These are phyloP conservation scores for Pseudozyma flocculosa DNA, from an alignment of 1,284 basidiomycete genomes.

Conservation along the genomic window DNA sequence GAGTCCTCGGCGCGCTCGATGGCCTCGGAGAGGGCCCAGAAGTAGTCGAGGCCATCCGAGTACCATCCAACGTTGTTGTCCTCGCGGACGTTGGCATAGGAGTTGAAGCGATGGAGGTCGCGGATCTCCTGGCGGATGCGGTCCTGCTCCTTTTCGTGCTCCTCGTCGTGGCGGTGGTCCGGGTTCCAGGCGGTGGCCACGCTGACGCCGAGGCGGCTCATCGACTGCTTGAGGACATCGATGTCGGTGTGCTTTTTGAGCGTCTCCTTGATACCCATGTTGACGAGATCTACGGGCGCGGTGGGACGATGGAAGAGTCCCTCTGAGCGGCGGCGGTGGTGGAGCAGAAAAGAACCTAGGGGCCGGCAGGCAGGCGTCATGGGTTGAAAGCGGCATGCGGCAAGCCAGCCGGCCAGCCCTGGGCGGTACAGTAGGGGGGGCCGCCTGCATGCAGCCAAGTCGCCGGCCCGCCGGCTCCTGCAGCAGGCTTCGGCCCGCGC, in stretches of 20 bases:
- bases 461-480: too few species aligned
- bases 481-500: too few species aligned
- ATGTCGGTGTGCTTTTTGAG: slow-evolving; percentile 21
- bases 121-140: slow-evolving; percentile 71
- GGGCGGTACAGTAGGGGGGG: too few species aligned
- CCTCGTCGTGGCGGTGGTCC: slow-evolving; percentile 70
- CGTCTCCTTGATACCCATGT: slow-evolving; percentile 17
- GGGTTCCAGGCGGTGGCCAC: slow-evolving; percentile 57
- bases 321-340: too few species aligned
- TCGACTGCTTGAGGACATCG: slow-evolving; percentile 5
- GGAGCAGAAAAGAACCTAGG: too few species aligned
- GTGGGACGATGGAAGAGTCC: too few species aligned
- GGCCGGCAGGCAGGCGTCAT: too few species aligned
- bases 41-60: slow-evolving; percentile 67
- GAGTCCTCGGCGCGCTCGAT: slow-evolving; percentile 12
- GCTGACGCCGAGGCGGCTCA: slow-evolving; percentile 8
- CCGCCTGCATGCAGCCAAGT: too few species aligned
- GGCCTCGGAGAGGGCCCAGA: slow-evolving; percentile 70
- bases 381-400: too few species aligned
- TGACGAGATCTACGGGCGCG: not conserved
- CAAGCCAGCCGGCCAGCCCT: too few species aligned
- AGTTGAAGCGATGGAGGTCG: slow-evolving; percentile 75
- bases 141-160: slow-evolving; percentile 67
- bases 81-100: slow-evolving; percentile 71
- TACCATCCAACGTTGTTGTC: slow-evolving; percentile 83